phyloP scores from a whole-genome alignment of 2,329 filamentous ascomycete genomes.

The Colletotrichum somersetense region DNA sequence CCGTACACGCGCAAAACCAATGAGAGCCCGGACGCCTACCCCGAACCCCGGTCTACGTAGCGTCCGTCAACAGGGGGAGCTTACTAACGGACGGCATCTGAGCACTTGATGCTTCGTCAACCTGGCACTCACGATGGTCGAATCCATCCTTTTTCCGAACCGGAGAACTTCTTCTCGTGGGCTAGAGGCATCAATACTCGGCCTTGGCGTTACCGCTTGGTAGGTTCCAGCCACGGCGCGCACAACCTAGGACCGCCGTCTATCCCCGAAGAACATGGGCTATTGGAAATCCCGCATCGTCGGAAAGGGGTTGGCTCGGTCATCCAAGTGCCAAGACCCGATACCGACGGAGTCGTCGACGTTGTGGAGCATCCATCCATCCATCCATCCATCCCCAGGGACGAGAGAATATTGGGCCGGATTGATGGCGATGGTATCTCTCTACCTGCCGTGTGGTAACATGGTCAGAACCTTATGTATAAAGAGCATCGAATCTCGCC shows the following conservation, averaged over 20 bases:
- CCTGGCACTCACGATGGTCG: background rate
- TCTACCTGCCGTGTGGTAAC: too few species aligned
- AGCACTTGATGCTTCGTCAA: constrained; percentile 18
- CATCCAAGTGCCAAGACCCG: background rate
- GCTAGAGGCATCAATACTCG: background rate
- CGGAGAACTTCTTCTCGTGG: constrained; percentile 12
- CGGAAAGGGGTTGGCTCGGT: background rate
- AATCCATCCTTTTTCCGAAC: constrained; percentile 15
- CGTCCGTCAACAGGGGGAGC: constrained; percentile 3
- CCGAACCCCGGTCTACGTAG: background rate
- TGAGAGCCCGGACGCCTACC: constrained; percentile 2
- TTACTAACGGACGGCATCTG: constrained; percentile 27
- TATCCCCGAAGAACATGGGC: background rate
- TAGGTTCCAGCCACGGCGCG: background rate
- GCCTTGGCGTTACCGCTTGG: background rate
- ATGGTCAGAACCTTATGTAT: constrained; percentile 5
- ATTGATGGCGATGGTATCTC: background rate
- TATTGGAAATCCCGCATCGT: constrained; percentile 3
- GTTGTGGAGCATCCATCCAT: constrained; percentile 6
- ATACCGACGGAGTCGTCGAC: background rate
- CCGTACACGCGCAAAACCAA: constrained; percentile 11
- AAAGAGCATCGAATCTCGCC: constrained; percentile 6
- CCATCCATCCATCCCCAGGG: background rate
- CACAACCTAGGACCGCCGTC: background rate
- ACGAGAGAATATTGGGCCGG: background rate